Percentiles rank a stretch among this genome's conserved stretches.
These are phyloP conservation scores for Epicoccum nigrum DNA, from an alignment of 2,329 filamentous ascomycete genomes.

Conservation along the genomic window DNA sequence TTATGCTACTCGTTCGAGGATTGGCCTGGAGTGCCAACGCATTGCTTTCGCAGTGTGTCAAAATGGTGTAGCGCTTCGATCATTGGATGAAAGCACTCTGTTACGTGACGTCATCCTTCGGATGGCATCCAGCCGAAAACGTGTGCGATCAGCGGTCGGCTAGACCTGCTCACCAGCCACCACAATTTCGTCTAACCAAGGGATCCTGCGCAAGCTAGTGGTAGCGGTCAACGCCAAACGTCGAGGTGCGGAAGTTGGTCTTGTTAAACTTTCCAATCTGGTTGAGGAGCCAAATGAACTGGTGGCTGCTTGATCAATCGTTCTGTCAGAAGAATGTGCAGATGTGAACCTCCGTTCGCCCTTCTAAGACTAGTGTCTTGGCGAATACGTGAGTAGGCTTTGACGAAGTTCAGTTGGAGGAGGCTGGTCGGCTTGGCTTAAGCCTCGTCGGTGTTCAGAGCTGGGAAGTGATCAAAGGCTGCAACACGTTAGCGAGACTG, in stretches of 20 bases:
- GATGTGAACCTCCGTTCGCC: background rate
- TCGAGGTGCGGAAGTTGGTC: constrained; percentile 11
- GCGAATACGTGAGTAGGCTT: constrained; percentile 1
- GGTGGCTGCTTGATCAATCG: constrained; percentile 7
- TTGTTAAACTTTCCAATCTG: constrained; percentile 5
- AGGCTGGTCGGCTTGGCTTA: constrained; percentile 7
- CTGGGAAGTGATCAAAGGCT: background rate
- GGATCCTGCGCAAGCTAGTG: constrained; percentile 20
- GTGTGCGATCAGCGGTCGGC: constrained; percentile 11
- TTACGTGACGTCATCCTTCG: constrained; percentile 30
- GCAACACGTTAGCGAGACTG: constrained; percentile 1
- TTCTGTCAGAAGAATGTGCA: constrained; percentile 2
- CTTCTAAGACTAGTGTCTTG: background rate
- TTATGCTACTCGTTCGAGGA: constrained; percentile 18
- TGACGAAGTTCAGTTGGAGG: constrained; percentile 1
- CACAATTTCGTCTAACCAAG: constrained; percentile 23
- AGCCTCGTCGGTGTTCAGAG: background rate
- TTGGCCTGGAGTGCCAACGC: constrained; percentile 22
- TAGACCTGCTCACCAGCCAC: constrained; percentile 29
- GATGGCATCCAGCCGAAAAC: background rate
- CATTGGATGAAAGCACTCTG: constrained; percentile 24
- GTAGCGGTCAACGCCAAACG: constrained; percentile 6
- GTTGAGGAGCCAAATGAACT: constrained; percentile 9
- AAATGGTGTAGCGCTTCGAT: constrained; percentile 18
- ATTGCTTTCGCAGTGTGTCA: constrained; percentile 13